Conservation (phyloP, 768 basidiomycete genomes). For the Russula emetica region DNA sequence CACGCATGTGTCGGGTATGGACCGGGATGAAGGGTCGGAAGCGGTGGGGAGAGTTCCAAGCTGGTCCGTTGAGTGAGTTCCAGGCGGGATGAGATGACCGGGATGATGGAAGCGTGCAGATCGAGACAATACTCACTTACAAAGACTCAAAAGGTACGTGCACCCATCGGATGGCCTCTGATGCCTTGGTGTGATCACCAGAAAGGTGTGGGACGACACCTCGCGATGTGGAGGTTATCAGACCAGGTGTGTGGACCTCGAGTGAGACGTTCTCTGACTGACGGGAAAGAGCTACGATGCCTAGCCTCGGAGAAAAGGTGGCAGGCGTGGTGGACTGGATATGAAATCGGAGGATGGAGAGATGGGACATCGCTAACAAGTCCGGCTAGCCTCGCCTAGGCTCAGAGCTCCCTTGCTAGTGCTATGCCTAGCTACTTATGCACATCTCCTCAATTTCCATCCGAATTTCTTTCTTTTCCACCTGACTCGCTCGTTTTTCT, state of each 20-base stretch:
- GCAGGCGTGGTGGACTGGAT: neutral
- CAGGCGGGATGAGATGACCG: neutral
- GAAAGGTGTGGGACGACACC: slow-evolving; percentile 74
- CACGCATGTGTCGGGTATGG: slow-evolving; percentile 58
- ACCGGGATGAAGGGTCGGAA: slow-evolving; percentile 56
- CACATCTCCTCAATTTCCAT: neutral
- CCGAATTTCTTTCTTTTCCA: neutral
- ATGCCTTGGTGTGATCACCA: slow-evolving; percentile 49
- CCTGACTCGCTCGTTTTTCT: neutral
- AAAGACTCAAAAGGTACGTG: slow-evolving; percentile 78
- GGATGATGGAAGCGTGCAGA: neutral
- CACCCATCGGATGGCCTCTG: slow-evolving; percentile 54
- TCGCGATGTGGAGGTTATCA: slow-evolving; percentile 62
- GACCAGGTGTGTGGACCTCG: slow-evolving; percentile 54
- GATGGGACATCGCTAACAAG: neutral
- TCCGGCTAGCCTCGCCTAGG: neutral
- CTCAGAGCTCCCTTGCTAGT: too few relatives aligned
- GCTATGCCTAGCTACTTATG: neutral
- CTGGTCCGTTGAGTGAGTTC: slow-evolving; percentile 34
- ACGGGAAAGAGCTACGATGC: slow-evolving; percentile 15
- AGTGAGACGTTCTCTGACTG: slow-evolving; percentile 24
- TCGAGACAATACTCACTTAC: slow-evolving; percentile 41
- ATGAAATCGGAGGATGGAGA: slow-evolving; percentile 20
- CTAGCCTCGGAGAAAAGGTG: slow-evolving; percentile 24
- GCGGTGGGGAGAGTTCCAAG: slow-evolving; percentile 61